Base-by-base conservation (phyloP, 139 green algal genomes). In the Micractinium sp. region DNA sequence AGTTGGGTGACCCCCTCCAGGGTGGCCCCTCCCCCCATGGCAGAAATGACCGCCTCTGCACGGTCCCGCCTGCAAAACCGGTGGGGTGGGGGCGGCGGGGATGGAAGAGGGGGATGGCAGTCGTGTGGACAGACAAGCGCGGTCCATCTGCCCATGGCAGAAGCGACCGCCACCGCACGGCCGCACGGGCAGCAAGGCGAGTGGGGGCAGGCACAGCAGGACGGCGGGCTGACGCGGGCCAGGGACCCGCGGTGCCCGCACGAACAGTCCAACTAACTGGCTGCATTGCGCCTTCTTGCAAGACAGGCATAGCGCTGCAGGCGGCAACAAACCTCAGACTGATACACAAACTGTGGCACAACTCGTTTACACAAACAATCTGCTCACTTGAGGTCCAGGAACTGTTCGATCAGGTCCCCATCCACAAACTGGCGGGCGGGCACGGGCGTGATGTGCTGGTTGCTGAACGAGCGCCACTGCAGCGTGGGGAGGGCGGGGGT, bases 381-480 rank as follows among this genome's bases (percentile, higher is more conserved):
- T 9, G 31, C 88, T 47, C 36, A 80, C 77, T 67, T 83, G 38
- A 99, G 92, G 89, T 99, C 98, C 56, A 99, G 87, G 85, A 99
- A 98, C 38, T 92, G 67, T 93, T 99, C 98, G 2, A 99, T 94
- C 12, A 99, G 90, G 89, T 99, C 98, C 0, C 98, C 98, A 80
- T 99, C 98, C 23, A 99, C 88, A 84, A 99, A 99, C 76, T 93
- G 92, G 2, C 87, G 19, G 76, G 87, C 20, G 93, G 81, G 77
- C 29, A 25, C 87, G 14, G 74, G 27, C 41, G 89, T 87, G 29
- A 88, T 91, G 82, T 96, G 95, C 88, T 98, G 94, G 80, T 96
- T 98, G 31, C 85, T 86, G 88, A 98, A 99, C 20, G 91, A 87
- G 36, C 98, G 93, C 94, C 95, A 99, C 36, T 86, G 81, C 81